A percentile compares a stretch with the other conserved stretches of the same genome.
phyloP scores from a whole-genome alignment of 352 stramenopile genomes.

The Phytopythium cucurbitacearum region DNA sequence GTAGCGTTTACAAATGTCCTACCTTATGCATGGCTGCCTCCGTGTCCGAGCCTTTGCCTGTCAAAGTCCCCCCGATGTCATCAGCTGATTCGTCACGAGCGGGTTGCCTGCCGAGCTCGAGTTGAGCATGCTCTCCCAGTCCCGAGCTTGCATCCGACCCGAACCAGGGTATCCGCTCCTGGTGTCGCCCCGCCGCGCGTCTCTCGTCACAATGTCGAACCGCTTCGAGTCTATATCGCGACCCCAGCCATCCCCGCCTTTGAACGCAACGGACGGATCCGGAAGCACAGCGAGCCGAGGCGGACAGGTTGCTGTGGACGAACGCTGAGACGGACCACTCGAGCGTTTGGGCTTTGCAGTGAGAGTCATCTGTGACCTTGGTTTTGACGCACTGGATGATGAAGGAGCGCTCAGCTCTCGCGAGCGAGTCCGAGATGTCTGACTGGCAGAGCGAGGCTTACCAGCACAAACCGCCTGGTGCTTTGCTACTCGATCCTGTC shows the following conservation, averaged over 20 bases:
- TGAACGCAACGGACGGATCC: background rate
- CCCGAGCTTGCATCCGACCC: conserved; percentile 10
- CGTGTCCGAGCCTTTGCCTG: no score
- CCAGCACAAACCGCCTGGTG: conserved; percentile 56
- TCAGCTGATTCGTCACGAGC: conserved; percentile 39
- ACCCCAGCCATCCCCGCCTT: background rate
- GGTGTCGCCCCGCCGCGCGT: conserved; percentile 3
- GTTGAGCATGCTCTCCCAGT: conserved; percentile 33
- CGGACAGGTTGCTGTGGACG: no score
- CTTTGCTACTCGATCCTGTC: conserved; percentile 56
- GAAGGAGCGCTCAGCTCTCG: no score
- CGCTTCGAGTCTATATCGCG: background rate
- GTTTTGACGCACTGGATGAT: no score
- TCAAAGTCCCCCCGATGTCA: conserved; percentile 13
- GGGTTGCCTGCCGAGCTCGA: conserved; percentile 47
- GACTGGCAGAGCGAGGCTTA: no score
- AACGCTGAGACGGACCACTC: no score
- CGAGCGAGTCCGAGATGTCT: no score
- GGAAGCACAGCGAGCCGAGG: conserved; percentile 2
- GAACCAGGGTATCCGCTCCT: conserved; percentile 12
- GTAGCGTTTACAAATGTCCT: no score
- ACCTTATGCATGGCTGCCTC: no score
- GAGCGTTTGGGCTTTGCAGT: no score
- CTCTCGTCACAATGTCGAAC: conserved; percentile 3
- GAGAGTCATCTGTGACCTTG: no score